A percentile compares a stretch with the other conserved stretches of the same genome.
phyloP scores from a whole-genome alignment of 768 basidiomycete species.

The Steccherinum ochraceum region DNA sequence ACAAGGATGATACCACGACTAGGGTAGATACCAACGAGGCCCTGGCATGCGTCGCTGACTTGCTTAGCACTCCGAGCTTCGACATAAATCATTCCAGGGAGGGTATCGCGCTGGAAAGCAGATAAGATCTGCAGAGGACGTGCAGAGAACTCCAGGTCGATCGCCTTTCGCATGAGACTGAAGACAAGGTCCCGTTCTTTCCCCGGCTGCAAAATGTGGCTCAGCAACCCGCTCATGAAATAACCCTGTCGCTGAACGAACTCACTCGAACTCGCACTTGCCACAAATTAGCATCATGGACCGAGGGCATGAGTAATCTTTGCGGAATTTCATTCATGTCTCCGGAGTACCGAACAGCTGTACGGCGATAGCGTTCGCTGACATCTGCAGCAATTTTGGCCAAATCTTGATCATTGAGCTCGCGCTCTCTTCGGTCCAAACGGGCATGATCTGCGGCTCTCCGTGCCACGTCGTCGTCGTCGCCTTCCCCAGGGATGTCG shows the following conservation, averaged over 20 bases:
- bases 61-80: constrained; percentile 87
- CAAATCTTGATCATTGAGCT: constrained; percentile 71
- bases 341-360: constrained; percentile 73
- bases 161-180: constrained; percentile 90
- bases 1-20: constrained; percentile 79
- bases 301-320: constrained; percentile 90
- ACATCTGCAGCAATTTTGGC: constrained; percentile 81
- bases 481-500: constrained; percentile 51
- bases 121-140: constrained; percentile 83
- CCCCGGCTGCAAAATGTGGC: constrained; percentile 67
- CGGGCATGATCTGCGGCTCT: constrained; percentile 59
- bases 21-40: constrained; percentile 89
- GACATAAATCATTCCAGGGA: constrained; percentile 94
- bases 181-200: constrained; percentile 91
- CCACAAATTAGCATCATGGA: constrained; percentile 94
- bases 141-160: constrained; percentile 74
- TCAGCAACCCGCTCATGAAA: too few species aligned
- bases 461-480: constrained; percentile 48
- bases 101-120: constrained; percentile 92
- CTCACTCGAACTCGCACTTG: constrained; percentile 88
- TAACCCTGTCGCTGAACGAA: constrained; percentile 6
- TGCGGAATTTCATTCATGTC: constrained; percentile 94
- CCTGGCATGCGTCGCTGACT: constrained; percentile 78
- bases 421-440: constrained; percentile 63
- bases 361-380: constrained; percentile 69